These are phyloP conservation scores for Umbilicus rupestris DNA, from an alignment of 164 flowering plant genomes.

Conservation along the genomic window DNA sequence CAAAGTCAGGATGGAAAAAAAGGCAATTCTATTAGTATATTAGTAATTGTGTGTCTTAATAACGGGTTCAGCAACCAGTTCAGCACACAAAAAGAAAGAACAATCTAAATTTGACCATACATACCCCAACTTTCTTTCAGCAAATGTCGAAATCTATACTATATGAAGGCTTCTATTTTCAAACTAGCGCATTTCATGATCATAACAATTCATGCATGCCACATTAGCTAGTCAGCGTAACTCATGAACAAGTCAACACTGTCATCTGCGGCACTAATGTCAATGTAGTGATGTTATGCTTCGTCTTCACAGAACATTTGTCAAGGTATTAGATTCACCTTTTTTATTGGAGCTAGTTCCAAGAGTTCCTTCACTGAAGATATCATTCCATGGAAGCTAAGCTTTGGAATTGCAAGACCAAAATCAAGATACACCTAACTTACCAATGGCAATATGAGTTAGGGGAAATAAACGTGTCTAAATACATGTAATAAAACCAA, in stretches of 20 bases:
- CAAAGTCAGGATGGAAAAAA: conserved; percentile 13
- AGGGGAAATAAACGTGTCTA: conserved; percentile 1
- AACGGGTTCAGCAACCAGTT: neutral
- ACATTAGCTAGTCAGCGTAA: neutral
- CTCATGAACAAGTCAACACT: neutral
- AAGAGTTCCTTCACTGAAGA: conserved; percentile 78
- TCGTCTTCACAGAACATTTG: neutral
- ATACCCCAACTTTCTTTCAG: conserved; percentile 2
- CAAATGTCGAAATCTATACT: neutral
- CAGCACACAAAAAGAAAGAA: neutral
- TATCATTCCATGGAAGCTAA: conserved; percentile 83
- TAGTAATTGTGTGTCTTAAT: neutral
- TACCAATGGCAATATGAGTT: neutral
- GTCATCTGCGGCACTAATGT: neutral
- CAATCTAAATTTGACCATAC: neutral
- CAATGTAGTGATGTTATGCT: neutral
- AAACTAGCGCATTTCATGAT: neutral
- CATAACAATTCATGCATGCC: neutral
- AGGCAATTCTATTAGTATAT: neutral
- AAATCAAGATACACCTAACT: conserved; percentile 81
- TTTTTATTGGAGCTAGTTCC: conserved; percentile 78
- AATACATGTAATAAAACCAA: neutral
- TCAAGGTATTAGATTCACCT: conserved; percentile 37
- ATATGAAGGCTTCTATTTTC: neutral
- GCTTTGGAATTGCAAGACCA: conserved; percentile 87